Conservation (phyloP, 208 protist species). For the Porcisia deanei region DNA sequence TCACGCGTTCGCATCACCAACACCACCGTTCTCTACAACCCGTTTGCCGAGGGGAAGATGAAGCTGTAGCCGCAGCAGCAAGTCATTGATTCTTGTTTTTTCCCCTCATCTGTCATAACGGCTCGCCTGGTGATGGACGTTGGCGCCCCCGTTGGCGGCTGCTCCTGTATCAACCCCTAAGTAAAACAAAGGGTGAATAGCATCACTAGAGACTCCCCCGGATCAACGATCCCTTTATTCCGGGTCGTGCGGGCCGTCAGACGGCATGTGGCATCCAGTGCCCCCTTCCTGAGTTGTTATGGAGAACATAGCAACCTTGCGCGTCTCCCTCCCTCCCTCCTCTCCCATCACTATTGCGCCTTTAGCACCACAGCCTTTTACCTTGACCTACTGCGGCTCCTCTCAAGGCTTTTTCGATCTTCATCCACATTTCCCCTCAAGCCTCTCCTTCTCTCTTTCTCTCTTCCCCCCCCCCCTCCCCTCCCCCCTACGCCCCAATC, state of each 20-base stretch:
- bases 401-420: neutral
- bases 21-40: slow-evolving; percentile 79
- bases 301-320: neutral
- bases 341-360: neutral
- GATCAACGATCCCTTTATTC: neutral
- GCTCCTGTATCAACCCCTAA: neutral
- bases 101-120: neutral
- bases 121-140: neutral
- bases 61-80: slow-evolving; percentile 5
- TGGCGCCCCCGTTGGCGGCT: neutral
- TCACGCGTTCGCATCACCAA: slow-evolving; percentile 43
- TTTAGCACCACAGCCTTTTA: neutral
- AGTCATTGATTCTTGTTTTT: neutral
- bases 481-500: too few species aligned
- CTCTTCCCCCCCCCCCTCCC: too few species aligned
- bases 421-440: neutral
- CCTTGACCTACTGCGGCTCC: neutral
- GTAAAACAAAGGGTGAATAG: neutral
- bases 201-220: too few species aligned
- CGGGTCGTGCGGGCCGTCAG: neutral
- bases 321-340: neutral
- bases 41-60: slow-evolving; percentile 69
- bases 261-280: neutral
- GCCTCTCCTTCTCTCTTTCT: too few species aligned
- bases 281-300: neutral